Percentiles rank a stretch among this genome's conserved stretches.
phyloP scores from a whole-genome alignment of 2,329 filamentous ascomycete species.

The Hypoxylon sp. region DNA sequence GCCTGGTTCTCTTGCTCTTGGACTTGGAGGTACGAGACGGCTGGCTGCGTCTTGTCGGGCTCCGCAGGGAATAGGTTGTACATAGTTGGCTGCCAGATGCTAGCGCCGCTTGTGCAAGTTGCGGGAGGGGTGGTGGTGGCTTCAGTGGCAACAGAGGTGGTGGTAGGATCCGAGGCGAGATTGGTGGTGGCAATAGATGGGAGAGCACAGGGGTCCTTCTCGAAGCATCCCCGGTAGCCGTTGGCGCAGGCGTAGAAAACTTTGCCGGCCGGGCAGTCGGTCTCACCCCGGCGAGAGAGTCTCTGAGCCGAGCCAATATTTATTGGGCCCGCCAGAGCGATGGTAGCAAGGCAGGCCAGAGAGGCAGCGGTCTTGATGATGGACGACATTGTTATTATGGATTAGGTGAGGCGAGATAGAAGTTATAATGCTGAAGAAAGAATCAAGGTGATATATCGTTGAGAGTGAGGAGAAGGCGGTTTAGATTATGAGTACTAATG shows the following conservation, averaged over 20 bases:
- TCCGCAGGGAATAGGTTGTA: conserved; percentile 46
- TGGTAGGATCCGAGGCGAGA: not conserved
- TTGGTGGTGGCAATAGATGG: conserved; percentile 24
- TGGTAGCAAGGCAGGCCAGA: conserved; percentile 36
- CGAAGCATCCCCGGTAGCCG: conserved; percentile 39
- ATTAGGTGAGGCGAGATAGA: conserved; percentile 6
- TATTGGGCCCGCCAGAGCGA: conserved; percentile 25
- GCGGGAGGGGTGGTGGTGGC: conserved; percentile 1
- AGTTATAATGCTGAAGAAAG: not conserved
- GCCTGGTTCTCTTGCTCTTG: conserved; percentile 35
- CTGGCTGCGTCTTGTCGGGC: conserved; percentile 20
- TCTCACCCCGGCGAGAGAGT: conserved; percentile 15
- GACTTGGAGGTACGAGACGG: conserved; percentile 40
- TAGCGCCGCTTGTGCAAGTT: conserved; percentile 30
- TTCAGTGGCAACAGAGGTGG: conserved; percentile 1
- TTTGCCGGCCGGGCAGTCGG: conserved; percentile 28
- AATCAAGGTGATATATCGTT: conserved; percentile 1
- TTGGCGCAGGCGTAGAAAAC: conserved; percentile 38
- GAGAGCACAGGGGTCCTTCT: conserved; percentile 34
- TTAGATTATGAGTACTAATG: conserved; percentile 14
- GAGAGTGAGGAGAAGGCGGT: not conserved
- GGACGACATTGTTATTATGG: conserved; percentile 35
- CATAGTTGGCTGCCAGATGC: conserved; percentile 46
- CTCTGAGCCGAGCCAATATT: conserved; percentile 3
- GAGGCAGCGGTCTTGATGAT: conserved; percentile 37